A percentile compares a stretch with the other conserved stretches of the same genome.
Conservation (phyloP, 2,329 filamentous ascomycete species). For the Metarhizium album region DNA sequence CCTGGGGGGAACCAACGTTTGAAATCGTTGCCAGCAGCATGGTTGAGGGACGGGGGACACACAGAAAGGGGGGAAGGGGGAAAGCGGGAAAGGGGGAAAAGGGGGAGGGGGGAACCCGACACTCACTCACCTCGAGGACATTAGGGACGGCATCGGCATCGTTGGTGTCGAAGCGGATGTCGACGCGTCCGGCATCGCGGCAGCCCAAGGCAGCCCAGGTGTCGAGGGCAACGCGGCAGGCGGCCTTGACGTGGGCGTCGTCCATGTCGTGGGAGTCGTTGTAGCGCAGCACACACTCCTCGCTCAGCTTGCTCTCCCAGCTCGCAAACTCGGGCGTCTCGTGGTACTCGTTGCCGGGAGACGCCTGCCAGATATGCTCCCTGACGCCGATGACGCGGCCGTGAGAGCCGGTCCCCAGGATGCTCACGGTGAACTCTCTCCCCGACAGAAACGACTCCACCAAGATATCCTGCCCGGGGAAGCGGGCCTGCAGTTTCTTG, state of each 20-base stretch:
- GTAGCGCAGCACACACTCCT: background rate
- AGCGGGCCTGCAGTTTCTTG: background rate
- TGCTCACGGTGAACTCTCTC: constrained; percentile 6
- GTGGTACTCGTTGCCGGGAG: background rate
- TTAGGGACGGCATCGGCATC: constrained; percentile 2
- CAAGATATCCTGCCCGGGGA: constrained; percentile 4
- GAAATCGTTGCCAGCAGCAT: too few relatives aligned
- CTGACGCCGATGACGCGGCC: constrained; percentile 3
- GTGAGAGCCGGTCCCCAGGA: background rate
- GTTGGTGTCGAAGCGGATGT: constrained; percentile 5
- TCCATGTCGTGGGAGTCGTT: constrained; percentile 6
- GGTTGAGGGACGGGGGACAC: too few relatives aligned
- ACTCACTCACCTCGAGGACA: constrained; percentile 5
- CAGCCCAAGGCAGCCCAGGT: constrained; percentile 4
- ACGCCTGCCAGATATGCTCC: constrained; percentile 4
- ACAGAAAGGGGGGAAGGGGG: too few relatives aligned
- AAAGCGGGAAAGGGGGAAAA: too few relatives aligned
- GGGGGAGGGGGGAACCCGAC: too few relatives aligned
- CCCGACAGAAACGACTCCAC: constrained; percentile 5
- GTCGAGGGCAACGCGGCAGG: constrained; percentile 3
- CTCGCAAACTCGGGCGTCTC: background rate
- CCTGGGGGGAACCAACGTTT: background rate
- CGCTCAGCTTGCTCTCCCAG: constrained; percentile 3
- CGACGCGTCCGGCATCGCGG: constrained; percentile 7
- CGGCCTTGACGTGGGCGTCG: constrained; percentile 4